Percentiles rank a stretch among this genome's conserved stretches.
Evolutionary conservation across 768 basidiomycete species (phyloP).

Genomic region (Leccinum obscurum): DNA sequence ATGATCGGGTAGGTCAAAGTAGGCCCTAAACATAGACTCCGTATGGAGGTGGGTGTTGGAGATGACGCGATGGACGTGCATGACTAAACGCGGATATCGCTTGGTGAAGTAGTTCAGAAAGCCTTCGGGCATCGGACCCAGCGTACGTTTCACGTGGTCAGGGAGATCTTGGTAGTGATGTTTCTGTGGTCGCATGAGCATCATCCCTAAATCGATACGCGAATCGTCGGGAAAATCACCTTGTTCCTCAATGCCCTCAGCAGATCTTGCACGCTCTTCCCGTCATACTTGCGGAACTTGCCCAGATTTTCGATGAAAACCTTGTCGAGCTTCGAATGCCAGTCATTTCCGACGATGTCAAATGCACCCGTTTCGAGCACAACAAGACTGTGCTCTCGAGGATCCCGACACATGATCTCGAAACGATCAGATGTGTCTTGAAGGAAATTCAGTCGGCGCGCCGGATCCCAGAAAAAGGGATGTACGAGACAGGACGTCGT

Average conservation of each 20-base stretch:
- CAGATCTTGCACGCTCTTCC: constrained; percentile 85
- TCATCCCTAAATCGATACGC: not conserved
- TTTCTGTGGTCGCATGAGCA: constrained; percentile 57
- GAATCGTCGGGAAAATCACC: constrained; percentile 43
- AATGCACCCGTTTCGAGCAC: constrained; percentile 70
- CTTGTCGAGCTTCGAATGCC: constrained; percentile 85
- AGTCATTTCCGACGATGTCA: constrained; percentile 84
- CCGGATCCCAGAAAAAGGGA: constrained; percentile 96
- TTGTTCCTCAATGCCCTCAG: constrained; percentile 94
- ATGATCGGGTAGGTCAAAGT: constrained; percentile 73
- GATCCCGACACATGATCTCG: constrained; percentile 96
- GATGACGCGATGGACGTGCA: constrained; percentile 90
- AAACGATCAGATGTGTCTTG: constrained; percentile 98
- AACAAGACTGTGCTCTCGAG: constrained; percentile 73
- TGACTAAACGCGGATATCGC: constrained; percentile 87
- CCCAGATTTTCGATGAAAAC: constrained; percentile 92
- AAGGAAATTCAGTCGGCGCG: constrained; percentile 84
- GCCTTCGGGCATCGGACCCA: constrained; percentile 91
- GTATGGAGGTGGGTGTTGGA: constrained; percentile 64
- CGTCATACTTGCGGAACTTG: constrained; percentile 97
- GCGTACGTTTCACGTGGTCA: constrained; percentile 81
- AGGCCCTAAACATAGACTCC: constrained; percentile 90
- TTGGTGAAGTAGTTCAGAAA: constrained; percentile 92
- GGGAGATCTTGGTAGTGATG: constrained; percentile 98
- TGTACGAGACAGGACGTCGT: constrained; percentile 86